A percentile compares a stretch with the other conserved stretches of the same genome.
Conservation (phyloP, 208 protist genomes). For the Leishmania braziliensis region DNA sequence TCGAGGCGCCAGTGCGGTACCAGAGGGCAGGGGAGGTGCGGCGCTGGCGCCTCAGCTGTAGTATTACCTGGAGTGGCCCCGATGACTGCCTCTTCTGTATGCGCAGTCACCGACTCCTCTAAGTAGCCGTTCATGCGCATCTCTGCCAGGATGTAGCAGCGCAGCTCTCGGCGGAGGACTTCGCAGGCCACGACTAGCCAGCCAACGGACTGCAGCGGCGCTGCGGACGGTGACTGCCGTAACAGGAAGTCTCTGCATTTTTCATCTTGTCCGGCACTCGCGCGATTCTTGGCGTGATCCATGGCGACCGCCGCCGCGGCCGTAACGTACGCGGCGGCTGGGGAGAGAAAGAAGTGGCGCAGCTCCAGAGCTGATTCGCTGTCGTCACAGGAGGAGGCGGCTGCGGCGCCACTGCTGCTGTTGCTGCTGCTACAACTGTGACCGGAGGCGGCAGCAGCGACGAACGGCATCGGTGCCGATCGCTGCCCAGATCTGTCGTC, state of each 20-base stretch:
- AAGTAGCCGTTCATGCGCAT: conserved; percentile 15
- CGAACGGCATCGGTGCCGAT: neutral
- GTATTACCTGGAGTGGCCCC: neutral
- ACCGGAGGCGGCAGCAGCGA: neutral
- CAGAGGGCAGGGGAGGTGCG: neutral
- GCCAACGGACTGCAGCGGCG: conserved; percentile 10
- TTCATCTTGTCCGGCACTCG: conserved; percentile 15
- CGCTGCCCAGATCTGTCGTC: neutral
- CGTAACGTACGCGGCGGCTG: conserved; percentile 38
- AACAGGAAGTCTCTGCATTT: neutral
- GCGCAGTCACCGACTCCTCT: neutral
- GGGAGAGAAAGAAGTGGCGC: conserved; percentile 35
- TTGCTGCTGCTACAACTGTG: no score
- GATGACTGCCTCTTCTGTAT: neutral
- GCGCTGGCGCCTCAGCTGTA: neutral
- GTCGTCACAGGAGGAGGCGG: neutral
- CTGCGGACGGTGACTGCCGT: neutral
- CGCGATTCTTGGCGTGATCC: neutral
- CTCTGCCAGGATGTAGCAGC: conserved; percentile 18
- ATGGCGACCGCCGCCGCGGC: neutral
- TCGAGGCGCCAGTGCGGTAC: conserved; percentile 4
- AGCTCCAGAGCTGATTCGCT: conserved; percentile 13
- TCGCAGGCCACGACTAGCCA: conserved; percentile 48
- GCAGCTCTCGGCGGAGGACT: conserved; percentile 49
- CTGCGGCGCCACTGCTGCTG: neutral